phyloP scores from a whole-genome alignment of 2,329 filamentous ascomycete species.

The Epichloe sylvatica region DNA sequence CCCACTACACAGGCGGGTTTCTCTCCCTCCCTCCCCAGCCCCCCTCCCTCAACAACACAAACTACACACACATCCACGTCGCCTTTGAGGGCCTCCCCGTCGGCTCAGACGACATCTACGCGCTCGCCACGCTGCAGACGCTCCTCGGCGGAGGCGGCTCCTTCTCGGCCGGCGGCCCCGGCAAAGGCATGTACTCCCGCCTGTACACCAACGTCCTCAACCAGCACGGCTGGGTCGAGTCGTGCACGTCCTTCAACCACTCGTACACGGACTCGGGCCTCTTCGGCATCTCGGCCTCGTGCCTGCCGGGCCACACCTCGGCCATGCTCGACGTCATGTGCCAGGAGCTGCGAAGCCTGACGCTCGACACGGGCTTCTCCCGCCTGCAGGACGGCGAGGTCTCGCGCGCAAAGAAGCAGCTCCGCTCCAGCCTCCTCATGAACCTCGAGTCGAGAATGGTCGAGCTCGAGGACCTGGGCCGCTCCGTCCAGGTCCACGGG shows the following conservation, averaged over 20 bases:
- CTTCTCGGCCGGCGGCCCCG: conserved; percentile 90
- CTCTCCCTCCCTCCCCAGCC: conserved; percentile 71
- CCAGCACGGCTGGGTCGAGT: conserved; percentile 95
- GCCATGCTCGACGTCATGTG: conserved; percentile 94
- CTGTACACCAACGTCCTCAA: conserved; percentile 97
- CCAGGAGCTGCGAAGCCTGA: conserved; percentile 68
- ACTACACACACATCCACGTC: conserved; percentile 84
- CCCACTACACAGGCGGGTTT: conserved; percentile 89
- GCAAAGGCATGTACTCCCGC: conserved; percentile 97
- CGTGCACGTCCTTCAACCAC: conserved; percentile 92
- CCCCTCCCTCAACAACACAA: conserved; percentile 62
- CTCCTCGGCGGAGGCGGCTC: conserved; percentile 91
- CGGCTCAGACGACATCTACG: conserved; percentile 84
- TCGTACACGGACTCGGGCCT: conserved; percentile 91
- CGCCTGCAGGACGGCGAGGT: conserved; percentile 67
- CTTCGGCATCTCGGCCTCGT: conserved; percentile 84
- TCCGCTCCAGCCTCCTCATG: conserved; percentile 82
- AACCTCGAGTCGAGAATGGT: conserved; percentile 97
- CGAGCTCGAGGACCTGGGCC: conserved; percentile 85
- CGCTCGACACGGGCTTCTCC: conserved; percentile 59
- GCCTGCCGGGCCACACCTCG: conserved; percentile 61
- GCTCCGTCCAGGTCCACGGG: conserved; percentile 94
- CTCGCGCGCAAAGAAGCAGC: conserved; percentile 88
- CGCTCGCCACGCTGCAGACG: conserved; percentile 86
- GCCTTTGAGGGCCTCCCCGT: conserved; percentile 93